These are phyloP conservation scores for Vinca minor DNA, from an alignment of 257 asterid species.

Conservation along the genomic window DNA sequence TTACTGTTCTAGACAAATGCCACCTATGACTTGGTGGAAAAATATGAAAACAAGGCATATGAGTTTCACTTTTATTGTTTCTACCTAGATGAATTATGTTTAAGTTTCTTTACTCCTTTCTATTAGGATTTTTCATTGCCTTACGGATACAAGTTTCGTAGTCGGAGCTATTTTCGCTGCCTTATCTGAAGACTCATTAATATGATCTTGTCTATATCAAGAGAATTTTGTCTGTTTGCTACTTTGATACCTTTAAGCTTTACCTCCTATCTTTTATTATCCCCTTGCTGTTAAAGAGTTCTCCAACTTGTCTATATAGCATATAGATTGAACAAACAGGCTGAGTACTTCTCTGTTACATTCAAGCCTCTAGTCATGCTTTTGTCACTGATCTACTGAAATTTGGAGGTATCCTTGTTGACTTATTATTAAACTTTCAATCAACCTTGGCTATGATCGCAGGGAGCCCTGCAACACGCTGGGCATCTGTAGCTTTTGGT, in stretches of 20 bases:
- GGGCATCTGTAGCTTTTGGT: conserved; percentile 86
- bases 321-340: neutral
- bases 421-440: neutral
- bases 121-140: neutral
- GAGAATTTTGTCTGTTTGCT: neutral
- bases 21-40: neutral
- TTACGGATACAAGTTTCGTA: neutral
- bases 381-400: conserved; percentile 5
- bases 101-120: neutral
- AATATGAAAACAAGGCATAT: too few species aligned
- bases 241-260: neutral
- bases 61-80: too few species aligned
- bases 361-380: neutral
- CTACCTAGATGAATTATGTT: neutral
- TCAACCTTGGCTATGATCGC: conserved; percentile 9
- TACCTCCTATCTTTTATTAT: conserved; percentile 1
- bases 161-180: neutral
- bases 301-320: neutral
- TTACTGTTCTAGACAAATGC: neutral
- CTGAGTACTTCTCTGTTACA: neutral
- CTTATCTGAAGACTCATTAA: neutral
- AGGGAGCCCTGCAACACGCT: conserved; percentile 89
- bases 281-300: neutral
- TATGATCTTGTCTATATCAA: neutral
- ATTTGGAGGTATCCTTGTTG: neutral